phyloP scores from a whole-genome alignment of 106 monocot genomes.

The Xerophyta viscosa region DNA sequence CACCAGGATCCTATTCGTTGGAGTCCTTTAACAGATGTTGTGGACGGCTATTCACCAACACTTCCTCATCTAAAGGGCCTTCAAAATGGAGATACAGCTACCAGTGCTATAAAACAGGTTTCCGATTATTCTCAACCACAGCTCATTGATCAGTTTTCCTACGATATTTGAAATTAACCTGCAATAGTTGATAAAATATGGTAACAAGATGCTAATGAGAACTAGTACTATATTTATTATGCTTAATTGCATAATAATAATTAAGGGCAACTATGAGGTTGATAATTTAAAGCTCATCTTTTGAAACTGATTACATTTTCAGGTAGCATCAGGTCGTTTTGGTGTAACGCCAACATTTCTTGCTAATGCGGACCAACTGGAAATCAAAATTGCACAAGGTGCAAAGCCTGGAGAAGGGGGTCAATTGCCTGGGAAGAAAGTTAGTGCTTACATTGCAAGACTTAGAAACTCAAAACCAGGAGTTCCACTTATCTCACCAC shows the following conservation, averaged over 20 bases:
- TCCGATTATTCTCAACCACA: not conserved
- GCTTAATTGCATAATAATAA: no score
- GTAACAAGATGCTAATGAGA: no score
- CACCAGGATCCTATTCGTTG: conserved; percentile 94
- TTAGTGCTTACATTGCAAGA: conserved; percentile 96
- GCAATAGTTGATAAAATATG: no score
- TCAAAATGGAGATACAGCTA: conserved; percentile 98
- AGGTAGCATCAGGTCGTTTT: conserved; percentile 99
- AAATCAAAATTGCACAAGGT: conserved; percentile 99
- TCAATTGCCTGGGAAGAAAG: conserved; percentile 97
- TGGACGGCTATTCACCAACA: conserved; percentile 96
- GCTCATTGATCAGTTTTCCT: no score
- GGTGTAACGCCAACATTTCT: conserved; percentile 98
- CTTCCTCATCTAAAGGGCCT: conserved; percentile 99
- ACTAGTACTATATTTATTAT: no score
- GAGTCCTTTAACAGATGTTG: conserved; percentile 89
- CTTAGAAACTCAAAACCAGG: conserved; percentile 97
- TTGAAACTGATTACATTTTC: no score
- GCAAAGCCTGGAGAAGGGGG: conserved; percentile 99
- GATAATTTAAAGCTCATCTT: no score
- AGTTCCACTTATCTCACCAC: conserved; percentile 97
- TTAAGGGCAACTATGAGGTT: no score
- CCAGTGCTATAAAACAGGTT: conserved; percentile 98
- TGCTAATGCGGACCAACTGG: conserved; percentile 90
- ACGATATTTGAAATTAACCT: no score